Evolutionary conservation across 164 flowering plant species (phyloP).

Genomic region (Vitis rupestris): DNA sequence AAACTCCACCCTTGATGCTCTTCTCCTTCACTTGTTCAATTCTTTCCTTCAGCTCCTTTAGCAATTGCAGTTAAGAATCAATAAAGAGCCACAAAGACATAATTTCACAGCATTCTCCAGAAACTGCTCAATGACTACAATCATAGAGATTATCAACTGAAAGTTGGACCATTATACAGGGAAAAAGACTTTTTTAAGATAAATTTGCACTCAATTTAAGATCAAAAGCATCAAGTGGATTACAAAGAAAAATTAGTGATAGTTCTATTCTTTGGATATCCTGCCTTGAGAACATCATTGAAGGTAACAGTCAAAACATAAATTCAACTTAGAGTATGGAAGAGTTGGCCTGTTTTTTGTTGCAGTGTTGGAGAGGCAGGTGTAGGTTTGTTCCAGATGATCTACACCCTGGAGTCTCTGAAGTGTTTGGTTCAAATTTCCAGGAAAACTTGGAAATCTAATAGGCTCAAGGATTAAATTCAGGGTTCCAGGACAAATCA

Average conservation of each 20-base stretch:
- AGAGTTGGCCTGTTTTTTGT: no score
- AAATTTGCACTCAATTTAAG: background rate
- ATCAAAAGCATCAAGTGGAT: background rate
- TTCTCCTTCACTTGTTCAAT: slow-evolving; percentile 62
- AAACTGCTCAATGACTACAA: background rate
- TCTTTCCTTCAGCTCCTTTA: slow-evolving; percentile 76
- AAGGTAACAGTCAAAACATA: no score
- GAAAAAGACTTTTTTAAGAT: background rate
- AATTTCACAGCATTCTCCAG: background rate
- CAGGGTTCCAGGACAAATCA: background rate
- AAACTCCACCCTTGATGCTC: slow-evolving; percentile 35
- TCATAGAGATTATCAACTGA: background rate
- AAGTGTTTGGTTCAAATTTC: background rate
- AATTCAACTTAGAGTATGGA: no score
- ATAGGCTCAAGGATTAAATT: background rate
- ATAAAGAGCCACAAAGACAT: background rate
- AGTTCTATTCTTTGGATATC: background rate
- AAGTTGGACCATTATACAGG: background rate
- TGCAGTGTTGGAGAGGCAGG: no score
- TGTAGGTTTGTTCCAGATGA: background rate
- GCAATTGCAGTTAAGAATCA: slow-evolving; percentile 4
- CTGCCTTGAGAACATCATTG: no score
- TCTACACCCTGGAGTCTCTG: background rate
- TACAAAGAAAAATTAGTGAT: background rate
- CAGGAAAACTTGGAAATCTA: background rate